A percentile compares a stretch with the other conserved stretches of the same genome.
Evolutionary conservation across 805 yeast genomes (phyloP).

Genomic region (Nematodospora valgi): DNA sequence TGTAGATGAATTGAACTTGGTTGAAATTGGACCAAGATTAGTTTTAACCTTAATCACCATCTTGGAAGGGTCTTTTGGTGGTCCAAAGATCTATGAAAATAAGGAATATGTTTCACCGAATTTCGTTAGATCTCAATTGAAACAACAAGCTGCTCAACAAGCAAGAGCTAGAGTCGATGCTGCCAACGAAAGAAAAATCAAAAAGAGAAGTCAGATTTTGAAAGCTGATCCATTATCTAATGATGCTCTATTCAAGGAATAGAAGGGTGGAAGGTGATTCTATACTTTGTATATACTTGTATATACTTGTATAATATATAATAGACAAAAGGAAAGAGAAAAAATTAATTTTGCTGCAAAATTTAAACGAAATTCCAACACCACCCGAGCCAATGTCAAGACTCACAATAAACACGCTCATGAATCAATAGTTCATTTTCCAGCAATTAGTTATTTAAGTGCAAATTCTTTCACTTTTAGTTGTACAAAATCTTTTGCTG

Average conservation of each 20-base stretch:
- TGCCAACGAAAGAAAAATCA: conserved; percentile 70
- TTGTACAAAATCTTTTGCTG: no score
- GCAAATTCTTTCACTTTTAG: no score
- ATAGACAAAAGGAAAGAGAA: no score
- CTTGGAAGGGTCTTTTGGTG: conserved; percentile 95
- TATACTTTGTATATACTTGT: not conserved
- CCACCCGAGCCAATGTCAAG: no score
- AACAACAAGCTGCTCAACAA: conserved; percentile 73
- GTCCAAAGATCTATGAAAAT: conserved; percentile 96
- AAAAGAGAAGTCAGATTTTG: conserved; percentile 69
- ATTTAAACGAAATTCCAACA: no score
- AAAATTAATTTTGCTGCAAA: no score
- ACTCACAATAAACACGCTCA: no score
- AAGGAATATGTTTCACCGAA: conserved; percentile 96
- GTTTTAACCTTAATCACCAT: conserved; percentile 89
- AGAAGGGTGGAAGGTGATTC: not conserved
- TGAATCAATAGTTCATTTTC: no score
- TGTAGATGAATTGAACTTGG: conserved; percentile 64
- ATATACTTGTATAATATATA: not conserved
- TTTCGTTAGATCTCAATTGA: conserved; percentile 84
- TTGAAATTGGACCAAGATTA: conserved; percentile 96
- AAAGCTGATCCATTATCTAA: conserved; percentile 82
- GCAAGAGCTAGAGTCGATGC: conserved; percentile 79
- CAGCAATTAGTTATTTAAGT: no score
- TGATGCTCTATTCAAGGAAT: conserved; percentile 59